A percentile compares a stretch with the other conserved stretches of the same genome.
phyloP scores from a whole-genome alignment of 2,329 filamentous ascomycete species.

The Pseudogymnoascus sp. region DNA sequence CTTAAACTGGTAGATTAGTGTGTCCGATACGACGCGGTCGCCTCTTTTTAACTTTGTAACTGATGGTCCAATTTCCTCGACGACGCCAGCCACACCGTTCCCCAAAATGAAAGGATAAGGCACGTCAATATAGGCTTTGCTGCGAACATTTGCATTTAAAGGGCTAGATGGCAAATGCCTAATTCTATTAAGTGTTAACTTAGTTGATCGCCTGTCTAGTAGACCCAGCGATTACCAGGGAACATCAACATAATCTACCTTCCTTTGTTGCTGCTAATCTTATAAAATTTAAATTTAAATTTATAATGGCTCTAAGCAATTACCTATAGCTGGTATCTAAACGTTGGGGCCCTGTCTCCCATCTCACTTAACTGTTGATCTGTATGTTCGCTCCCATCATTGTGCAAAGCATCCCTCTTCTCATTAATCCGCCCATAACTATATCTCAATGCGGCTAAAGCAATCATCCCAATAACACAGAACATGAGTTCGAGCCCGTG shows the following conservation, averaged over 20 bases:
- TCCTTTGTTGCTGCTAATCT: background rate
- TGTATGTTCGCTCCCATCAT: conserved; percentile 30
- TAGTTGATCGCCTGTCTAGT: background rate
- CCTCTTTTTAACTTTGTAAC: conserved; percentile 40
- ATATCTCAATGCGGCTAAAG: conserved; percentile 29
- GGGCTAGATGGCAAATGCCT: conserved; percentile 35
- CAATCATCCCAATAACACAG: conserved; percentile 38
- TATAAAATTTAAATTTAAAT: background rate
- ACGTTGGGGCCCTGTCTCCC: conserved; percentile 45
- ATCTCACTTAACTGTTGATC: conserved; percentile 39
- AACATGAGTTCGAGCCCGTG: conserved; percentile 46
- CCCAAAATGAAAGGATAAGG: conserved; percentile 35
- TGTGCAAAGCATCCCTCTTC: conserved; percentile 29
- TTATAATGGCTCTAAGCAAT: background rate
- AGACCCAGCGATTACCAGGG: too few species aligned
- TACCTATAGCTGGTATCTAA: conserved; percentile 35
- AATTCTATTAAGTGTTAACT: conserved; percentile 18
- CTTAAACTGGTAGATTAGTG: background rate
- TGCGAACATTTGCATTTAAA: conserved; percentile 28
- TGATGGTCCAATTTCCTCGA: conserved; percentile 42
- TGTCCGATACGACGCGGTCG: conserved; percentile 39
- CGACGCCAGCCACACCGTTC: conserved; percentile 49
- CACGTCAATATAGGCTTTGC: conserved; percentile 32
- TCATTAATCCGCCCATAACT: conserved; percentile 41
- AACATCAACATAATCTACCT: conserved; percentile 5